Evolutionary conservation across 257 asterid species (phyloP).

Genomic region (Solanum ossicruentum): DNA sequence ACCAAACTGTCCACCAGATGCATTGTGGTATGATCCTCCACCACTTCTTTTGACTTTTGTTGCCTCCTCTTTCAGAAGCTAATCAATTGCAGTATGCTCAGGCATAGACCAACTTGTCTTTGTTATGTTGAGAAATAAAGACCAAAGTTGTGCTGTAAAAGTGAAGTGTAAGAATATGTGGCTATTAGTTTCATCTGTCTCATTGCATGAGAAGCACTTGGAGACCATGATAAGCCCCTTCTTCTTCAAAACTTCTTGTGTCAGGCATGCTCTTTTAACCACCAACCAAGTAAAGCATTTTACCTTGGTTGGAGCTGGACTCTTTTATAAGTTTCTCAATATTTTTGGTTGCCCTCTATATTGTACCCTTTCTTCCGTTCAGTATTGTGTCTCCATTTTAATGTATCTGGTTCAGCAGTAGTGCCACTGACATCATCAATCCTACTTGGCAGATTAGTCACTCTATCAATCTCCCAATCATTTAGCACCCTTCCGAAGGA

Average conservation of each 20-base stretch:
- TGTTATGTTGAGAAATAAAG: not conserved
- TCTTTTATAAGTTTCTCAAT: not conserved
- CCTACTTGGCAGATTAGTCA: not conserved
- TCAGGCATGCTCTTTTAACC: not conserved
- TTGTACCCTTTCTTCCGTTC: not conserved
- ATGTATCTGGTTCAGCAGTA: not conserved
- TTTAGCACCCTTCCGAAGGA: not conserved
- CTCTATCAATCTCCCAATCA: not conserved
- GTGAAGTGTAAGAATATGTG: not conserved
- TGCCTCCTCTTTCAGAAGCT: not conserved
- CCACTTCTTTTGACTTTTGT: not conserved
- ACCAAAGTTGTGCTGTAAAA: not conserved
- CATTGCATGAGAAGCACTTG: not conserved
- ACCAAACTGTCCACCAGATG: not conserved
- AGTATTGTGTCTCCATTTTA: not conserved
- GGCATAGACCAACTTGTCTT: not conserved
- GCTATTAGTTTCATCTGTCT: not conserved
- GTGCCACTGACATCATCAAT: not conserved
- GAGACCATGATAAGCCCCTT: not conserved
- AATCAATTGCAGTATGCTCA: not conserved
- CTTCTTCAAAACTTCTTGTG: not conserved
- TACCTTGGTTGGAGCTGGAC: not conserved
- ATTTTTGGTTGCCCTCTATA: not conserved
- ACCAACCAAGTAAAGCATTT: not conserved
- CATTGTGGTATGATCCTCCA: not conserved